Evolutionary conservation across 768 basidiomycete species (phyloP), one percentile per base, ranked within the genome.

Genomic region (Mycena leptocephala): DNA sequence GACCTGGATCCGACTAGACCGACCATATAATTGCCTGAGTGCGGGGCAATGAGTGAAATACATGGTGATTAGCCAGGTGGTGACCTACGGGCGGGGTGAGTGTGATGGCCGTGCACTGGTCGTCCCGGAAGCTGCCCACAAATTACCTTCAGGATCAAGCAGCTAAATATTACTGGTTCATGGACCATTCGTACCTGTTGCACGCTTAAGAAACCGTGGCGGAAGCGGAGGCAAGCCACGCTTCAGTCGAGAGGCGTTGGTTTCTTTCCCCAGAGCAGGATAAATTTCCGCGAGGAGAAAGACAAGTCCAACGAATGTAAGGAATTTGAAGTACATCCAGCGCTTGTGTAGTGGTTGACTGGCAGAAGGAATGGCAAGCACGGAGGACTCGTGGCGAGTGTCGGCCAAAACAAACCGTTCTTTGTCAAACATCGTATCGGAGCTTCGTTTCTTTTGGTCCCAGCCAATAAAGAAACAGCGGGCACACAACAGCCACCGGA

Each of bases 161-260:
- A 72, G 18, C 16, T 48, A 7, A 20, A 20, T 13, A 61, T 8
- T 30, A 8, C n/a, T 35, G 32, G 14, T 33, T 22, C 48, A 55
- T 35, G n/a, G n/a, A 78, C 73, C 64, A 71, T 37, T 71, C 0
- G 24, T 28, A 24, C 63, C 18, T 39, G 62, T 70, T 3, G 35
- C 37, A 28, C 72, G 73, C 33, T 5, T 24, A 28, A 65, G 39
- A 59, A 64, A 72, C 28, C 61, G 59, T 2, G 77, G 77, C 32
- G 74, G 77, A 33, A 78, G 74, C 9, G 71, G 77, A 10, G 74
- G 70, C 18, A 78, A 56, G 20, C 77, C 77, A 24, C 74, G 74
- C 14, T 68, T 69, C 24, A 78, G n/a, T 6, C 77, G 70, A 9
- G 70, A 75, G 26, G 74, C 77, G 51, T 78, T 78, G 3, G 77